Evolutionary conservation across 1,284 basidiomycete species (phyloP).

Genomic region (Sanghuangporus sanghuang): DNA sequence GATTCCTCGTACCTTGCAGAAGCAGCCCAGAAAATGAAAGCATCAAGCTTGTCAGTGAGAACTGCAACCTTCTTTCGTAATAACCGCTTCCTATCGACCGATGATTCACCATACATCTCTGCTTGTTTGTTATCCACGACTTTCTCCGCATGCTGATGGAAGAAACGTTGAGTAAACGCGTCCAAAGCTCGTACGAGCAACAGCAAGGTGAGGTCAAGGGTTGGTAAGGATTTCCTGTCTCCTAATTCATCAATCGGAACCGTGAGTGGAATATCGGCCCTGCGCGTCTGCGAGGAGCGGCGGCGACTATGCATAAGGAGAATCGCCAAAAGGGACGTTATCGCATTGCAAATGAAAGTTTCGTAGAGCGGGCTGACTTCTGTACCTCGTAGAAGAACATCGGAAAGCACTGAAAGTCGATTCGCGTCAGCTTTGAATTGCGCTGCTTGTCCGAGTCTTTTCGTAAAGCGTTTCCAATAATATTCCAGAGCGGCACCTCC

Average conservation of each 20-base stretch:
- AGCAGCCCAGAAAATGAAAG: slow-evolving; percentile 66
- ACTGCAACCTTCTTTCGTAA: slow-evolving; percentile 20
- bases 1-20: slow-evolving; percentile 56
- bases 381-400: background rate
- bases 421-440: slow-evolving; percentile 8
- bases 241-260: slow-evolving; percentile 16
- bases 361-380: slow-evolving; percentile 31
- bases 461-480: slow-evolving; percentile 36
- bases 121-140: slow-evolving; percentile 22
- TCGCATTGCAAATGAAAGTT: slow-evolving; percentile 51
- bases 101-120: slow-evolving; percentile 14
- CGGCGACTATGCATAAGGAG: slow-evolving; percentile 50
- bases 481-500: slow-evolving; percentile 52
- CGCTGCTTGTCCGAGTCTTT: background rate
- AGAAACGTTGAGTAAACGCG: slow-evolving; percentile 45
- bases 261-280: slow-evolving; percentile 19
- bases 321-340: slow-evolving; percentile 53
- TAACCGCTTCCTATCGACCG: background rate
- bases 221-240: slow-evolving; percentile 38
- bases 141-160: slow-evolving; percentile 26
- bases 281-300: slow-evolving; percentile 15
- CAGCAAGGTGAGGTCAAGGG: slow-evolving; percentile 63
- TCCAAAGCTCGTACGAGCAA: slow-evolving; percentile 68
- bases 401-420: background rate
- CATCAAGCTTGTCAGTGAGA: slow-evolving; percentile 51